Percentiles rank a stretch among this genome's conserved stretches.
Conservation (phyloP, 805 yeast species). For the Kazachstania africana region DNA sequence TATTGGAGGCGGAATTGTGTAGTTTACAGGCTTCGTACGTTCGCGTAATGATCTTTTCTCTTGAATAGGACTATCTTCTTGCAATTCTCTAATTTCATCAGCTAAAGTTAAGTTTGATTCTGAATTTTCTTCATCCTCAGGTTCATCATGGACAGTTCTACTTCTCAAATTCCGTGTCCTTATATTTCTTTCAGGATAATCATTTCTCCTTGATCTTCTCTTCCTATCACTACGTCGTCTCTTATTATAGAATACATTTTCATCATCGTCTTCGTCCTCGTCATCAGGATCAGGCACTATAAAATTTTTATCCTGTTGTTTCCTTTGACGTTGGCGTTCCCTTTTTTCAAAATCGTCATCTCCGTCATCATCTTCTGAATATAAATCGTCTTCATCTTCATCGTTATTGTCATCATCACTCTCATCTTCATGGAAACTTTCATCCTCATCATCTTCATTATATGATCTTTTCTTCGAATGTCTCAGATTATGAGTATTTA, state of each 20-base stretch:
- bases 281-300: conserved; percentile 24
- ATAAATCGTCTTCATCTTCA: conserved; percentile 31
- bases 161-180: conserved; percentile 17
- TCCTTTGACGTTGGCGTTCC: conserved; percentile 8
- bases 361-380: conserved; percentile 13
- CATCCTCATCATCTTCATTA: conserved; percentile 20
- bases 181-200: conserved; percentile 7
- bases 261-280: conserved; percentile 20
- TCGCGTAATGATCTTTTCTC: conserved; percentile 46
- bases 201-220: conserved; percentile 1
- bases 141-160: conserved; percentile 13
- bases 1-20: conserved; percentile 76
- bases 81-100: conserved; percentile 55
- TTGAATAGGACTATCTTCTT: conserved; percentile 47
- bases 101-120: conserved; percentile 31
- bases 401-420: conserved; percentile 25
- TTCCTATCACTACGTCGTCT: background rate
- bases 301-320: conserved; percentile 14
- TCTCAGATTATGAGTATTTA: conserved; percentile 3
- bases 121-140: conserved; percentile 14
- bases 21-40: conserved; percentile 65
- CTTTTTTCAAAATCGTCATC: conserved; percentile 9
- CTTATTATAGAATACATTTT: conserved; percentile 1
- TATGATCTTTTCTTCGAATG: conserved; percentile 1
- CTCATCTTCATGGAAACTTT: conserved; percentile 27